Percentiles rank a stretch among this genome's conserved stretches.
Conservation (phyloP, 768 basidiomycete genomes). For the Agaricus blazei region DNA sequence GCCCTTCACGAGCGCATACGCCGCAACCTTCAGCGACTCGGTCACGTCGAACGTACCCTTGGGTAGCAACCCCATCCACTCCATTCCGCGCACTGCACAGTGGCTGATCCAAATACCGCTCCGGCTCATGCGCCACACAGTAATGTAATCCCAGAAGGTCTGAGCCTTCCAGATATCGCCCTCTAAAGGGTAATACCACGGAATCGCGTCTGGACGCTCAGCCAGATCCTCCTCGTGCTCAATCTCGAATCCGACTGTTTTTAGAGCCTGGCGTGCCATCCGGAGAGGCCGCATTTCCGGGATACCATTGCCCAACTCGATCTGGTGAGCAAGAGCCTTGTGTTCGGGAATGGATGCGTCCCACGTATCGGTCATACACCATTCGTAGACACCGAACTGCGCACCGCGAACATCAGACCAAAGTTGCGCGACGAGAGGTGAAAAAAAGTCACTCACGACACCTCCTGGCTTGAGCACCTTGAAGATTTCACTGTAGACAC, state of each 20-base stretch:
- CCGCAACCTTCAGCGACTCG: slow-evolving; percentile 84
- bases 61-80: slow-evolving; percentile 75
- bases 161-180: slow-evolving; percentile 92
- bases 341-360: slow-evolving; percentile 81
- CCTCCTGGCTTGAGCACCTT: slow-evolving; percentile 97
- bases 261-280: slow-evolving; percentile 69
- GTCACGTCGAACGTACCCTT: slow-evolving; percentile 92
- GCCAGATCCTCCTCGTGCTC: slow-evolving; percentile 94
- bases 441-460: slow-evolving; percentile 48
- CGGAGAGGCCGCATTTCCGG: slow-evolving; percentile 89
- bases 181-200: slow-evolving; percentile 97
- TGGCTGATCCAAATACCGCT: slow-evolving; percentile 83
- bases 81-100: slow-evolving; percentile 69
- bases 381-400: slow-evolving; percentile 98
- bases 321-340: slow-evolving; percentile 85
- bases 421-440: not conserved
- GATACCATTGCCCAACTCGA: slow-evolving; percentile 95
- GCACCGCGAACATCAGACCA: not conserved
- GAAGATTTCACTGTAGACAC: slow-evolving; percentile 89
- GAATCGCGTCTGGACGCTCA: slow-evolving; percentile 66
- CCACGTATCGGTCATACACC: slow-evolving; percentile 97
- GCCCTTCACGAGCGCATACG: slow-evolving; percentile 71
- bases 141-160: slow-evolving; percentile 87
- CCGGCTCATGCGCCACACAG: slow-evolving; percentile 87
- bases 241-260: slow-evolving; percentile 80